Base-by-base conservation (phyloP, 2,329 filamentous ascomycete species). In the Phyllosticta paracitricarpa region DNA sequence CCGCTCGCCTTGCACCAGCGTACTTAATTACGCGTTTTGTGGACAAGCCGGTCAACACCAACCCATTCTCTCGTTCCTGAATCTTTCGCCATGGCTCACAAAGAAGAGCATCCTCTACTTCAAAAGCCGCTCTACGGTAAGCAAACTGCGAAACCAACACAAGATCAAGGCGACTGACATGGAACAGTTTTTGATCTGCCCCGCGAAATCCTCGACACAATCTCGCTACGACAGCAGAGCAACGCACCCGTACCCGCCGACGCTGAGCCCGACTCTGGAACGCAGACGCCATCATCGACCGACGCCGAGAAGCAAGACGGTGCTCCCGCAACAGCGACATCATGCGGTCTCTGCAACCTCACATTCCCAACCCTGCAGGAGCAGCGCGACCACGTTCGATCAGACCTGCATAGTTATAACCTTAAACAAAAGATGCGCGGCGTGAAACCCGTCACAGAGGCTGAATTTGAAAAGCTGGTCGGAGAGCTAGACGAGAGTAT, bases 351-450 rank as follows among this genome's bases (percentile, higher is more conserved):
- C 4, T 99, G 94, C 75, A 79, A 81, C 51, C 80, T 91, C 48
- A 78, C 82, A 4, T 96, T 95, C 68, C 70, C 80, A 33, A 87
- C 81, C 9, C 81, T 96, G 7, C 81, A 85, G 63, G 93, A 97
- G 64, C 93, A 97, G 71, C 84, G 90, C 64, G 82, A 84, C 63
- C 94, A 99, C 75, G 85, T 90, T 62, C 89, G 89, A 68, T 96
- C 93, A 9, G 94, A 99, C 70, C 81, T 95, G 56, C 94, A 99
- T 73, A 84, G 88, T 65, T 99, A 97, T 77, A 99, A 99, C 72
- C 77, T 97, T 64, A 97, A 96, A 75, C 89, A 93, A 71, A 96
- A 90, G 77, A 77, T 96, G 61, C 85, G 90, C 55, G 89, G 89
- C 0, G 80, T 81, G 62, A 82, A 81, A 9, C 76, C 89, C 0